These are phyloP conservation scores for Hordeum pubiflorum DNA, from an alignment of 202 grass and related monocot species.

Conservation along the genomic window DNA sequence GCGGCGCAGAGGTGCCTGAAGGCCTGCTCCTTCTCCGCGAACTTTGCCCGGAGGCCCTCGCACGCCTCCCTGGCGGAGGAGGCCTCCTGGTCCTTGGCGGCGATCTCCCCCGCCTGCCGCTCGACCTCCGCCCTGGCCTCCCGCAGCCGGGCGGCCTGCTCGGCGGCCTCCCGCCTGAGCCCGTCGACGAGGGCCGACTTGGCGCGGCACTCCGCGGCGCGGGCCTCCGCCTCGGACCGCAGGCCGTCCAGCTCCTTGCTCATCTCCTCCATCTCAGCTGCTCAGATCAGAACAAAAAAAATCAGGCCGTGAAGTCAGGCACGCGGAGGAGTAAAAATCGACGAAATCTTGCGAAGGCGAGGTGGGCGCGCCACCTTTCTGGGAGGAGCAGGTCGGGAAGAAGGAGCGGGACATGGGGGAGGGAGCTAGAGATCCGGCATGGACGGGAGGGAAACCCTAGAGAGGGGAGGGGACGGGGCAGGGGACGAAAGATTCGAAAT, in stretches of 20 bases:
- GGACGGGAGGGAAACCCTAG: conserved; percentile 8
- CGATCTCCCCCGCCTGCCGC: conserved; percentile 34
- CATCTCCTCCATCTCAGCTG: conserved; percentile 57
- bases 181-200: conserved; percentile 47
- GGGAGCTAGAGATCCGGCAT: conserved; percentile 21
- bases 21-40: conserved; percentile 60
- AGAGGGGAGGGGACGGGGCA: neutral
- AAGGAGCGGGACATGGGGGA: conserved; percentile 34
- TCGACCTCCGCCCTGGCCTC: conserved; percentile 33
- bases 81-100: conserved; percentile 34
- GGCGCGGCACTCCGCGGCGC: conserved; percentile 37
- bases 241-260: conserved; percentile 46
- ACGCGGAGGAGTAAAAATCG: neutral
- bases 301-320: neutral
- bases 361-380: conserved; percentile 27
- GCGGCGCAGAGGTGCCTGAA: conserved; percentile 37
- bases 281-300: neutral
- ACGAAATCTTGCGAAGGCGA: neutral
- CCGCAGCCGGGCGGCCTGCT: conserved; percentile 40
- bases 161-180: conserved; percentile 28
- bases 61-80: conserved; percentile 4
- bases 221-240: conserved; percentile 42
- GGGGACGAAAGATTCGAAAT: conserved; percentile 15
- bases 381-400: conserved; percentile 47
- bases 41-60: conserved; percentile 16